Percentiles rank a stretch among this genome's conserved stretches.
These are phyloP conservation scores for Leavenworthia alabamica DNA, from an alignment of 345 rosid genomes.

Conservation along the genomic window DNA sequence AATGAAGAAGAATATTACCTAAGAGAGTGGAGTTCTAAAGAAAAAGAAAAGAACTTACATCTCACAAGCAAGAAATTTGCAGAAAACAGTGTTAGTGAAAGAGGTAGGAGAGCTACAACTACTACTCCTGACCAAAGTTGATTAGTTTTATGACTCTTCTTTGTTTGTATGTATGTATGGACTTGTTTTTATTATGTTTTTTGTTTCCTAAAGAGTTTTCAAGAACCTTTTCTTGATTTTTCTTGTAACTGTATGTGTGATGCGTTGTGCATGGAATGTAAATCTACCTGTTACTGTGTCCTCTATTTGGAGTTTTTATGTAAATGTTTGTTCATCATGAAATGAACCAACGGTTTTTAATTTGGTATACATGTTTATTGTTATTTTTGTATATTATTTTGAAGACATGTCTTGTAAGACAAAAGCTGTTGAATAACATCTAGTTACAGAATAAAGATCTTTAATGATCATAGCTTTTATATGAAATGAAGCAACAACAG, in stretches of 20 bases:
- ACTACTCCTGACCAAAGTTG: constrained; percentile 12
- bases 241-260: not conserved
- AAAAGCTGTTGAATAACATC: too few relatives aligned
- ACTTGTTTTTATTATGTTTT: not conserved
- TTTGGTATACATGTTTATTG: not conserved
- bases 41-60: constrained; percentile 49
- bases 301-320: not conserved
- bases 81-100: constrained; percentile 56
- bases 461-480: too few relatives aligned
- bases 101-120: constrained; percentile 41
- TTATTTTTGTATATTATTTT: too few relatives aligned
- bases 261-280: constrained; percentile 10
- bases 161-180: not conserved
- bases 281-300: not conserved
- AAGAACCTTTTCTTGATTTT: not conserved
- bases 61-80: constrained; percentile 61
- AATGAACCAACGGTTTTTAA: not conserved
- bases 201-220: not conserved
- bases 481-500: not conserved
- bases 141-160: not conserved
- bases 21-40: constrained; percentile 61
- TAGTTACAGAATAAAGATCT: too few relatives aligned
- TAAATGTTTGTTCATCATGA: not conserved
- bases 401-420: too few relatives aligned
- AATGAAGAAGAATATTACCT: constrained; percentile 76